Evolutionary conservation across 257 asterid genomes (phyloP), one percentile per base, ranked within the genome.

Genomic region (Avicennia marina): DNA sequence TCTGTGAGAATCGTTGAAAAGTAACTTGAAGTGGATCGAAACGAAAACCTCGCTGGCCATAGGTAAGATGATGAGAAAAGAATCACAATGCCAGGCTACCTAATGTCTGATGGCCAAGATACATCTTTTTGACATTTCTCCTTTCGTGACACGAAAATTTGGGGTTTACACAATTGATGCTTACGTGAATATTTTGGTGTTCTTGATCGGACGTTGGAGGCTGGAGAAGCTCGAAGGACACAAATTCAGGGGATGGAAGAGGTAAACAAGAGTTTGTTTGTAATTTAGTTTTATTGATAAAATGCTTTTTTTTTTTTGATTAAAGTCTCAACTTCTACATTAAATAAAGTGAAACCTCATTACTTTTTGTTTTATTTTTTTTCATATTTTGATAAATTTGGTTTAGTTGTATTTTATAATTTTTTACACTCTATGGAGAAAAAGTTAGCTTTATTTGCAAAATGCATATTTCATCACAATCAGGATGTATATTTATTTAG

Each of bases 41-140:
- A 62, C n/a, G 50, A 18, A 1, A n/a, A 48, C 70, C 27, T 44
- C 57, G 65, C 15, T 58, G 7, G 78, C 74, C 21, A 72, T 72
- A 20, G 71, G 38, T 0, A 54, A 72, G 15, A 62, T 72, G 74
- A 66, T 62, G 78, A 62, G 50, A 32, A 67, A 62, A 64, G 67
- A 20, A 56, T 72, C 8, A 72, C 32, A 7, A 67, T 67, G 71
- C 71, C 78, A 1, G 11, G 58, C 25, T 55, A 67, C 36, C 52
- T 63, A 7, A 57, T 63, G 74, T 32, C 52, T 11, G 78, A 72
- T 33, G 71, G 71, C 2, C 46, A 17, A 4, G 65, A 67, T 25
- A 46, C 60, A 46, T n/a, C 50, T 73, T 11, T 73, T 58, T 26
- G 44, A 53, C 9, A 65, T 58, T 18, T 63, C 36, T 29, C 34